Base-by-base conservation (phyloP, 164 flowering plant species). In the Saururus chinensis region DNA sequence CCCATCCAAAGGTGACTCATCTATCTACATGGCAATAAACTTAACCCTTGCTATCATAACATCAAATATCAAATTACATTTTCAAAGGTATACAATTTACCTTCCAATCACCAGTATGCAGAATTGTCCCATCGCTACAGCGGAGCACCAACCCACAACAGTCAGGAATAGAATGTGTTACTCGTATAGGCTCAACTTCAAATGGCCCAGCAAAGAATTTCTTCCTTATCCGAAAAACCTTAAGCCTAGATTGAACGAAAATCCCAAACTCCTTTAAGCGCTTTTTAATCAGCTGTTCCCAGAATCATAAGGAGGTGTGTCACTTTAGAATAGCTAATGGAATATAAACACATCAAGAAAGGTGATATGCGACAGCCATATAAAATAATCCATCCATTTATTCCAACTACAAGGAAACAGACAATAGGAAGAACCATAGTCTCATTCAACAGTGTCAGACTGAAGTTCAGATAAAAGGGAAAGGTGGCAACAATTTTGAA, bases 91-190 rank as follows among this genome's bases (percentile, higher is more conserved):
- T 14, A 37, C 45, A 0, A 52, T 14, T 59, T 71, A 88, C 99
- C 95, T 93, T 93, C 99, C 99, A 93, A 75, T 93, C 99, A 66
- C 99, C 99, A 56, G 99, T 93, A 73, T 93, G 99, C 71, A 93
- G 85, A 72, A 93, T 93, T 68, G 88, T 90, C 42, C 99, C 99
- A 80, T 90, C 97, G 70, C 82, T 59, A 75, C 97, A 93, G 7
- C 99, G 97, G 59, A 93, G 88, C 55, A 93, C 96, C 74, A 93
- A 71, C 60, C 99, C 99, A 75, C 82, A 87, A 73, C 97, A 93
- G 81, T 93, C 99, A 64, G 99, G 99, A 70, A 93, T 93, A 61
- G 99, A 90, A 84, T 93, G 99, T 55, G 97, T 93, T 21, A 93
- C 99, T 69, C 85, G 81, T 26, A 93, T 81, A 51, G 99, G 97